Evolutionary conservation across 2,329 filamentous ascomycete genomes (phyloP).

Genomic region (Thelonectria rubi): DNA sequence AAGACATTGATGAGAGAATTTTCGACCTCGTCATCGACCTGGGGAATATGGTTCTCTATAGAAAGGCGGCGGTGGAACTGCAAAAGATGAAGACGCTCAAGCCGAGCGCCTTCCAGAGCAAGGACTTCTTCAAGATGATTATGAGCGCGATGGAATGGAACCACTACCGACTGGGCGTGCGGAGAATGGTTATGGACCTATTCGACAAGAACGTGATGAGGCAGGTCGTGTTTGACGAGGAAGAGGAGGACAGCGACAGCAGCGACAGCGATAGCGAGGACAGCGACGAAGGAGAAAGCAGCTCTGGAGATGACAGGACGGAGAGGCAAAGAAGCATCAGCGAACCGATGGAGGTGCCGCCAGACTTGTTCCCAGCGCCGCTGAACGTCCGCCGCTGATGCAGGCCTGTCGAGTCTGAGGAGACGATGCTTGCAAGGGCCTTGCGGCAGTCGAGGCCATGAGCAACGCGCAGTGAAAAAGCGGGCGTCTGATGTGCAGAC

Average conservation of each 20-base stretch:
- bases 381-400: slow-evolving; percentile 46
- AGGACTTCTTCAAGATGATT: slow-evolving; percentile 83
- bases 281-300: slow-evolving; percentile 55
- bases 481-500: slow-evolving; percentile 11
- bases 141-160: slow-evolving; percentile 87
- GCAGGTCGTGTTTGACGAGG: slow-evolving; percentile 78
- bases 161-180: slow-evolving; percentile 86
- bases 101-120: slow-evolving; percentile 77
- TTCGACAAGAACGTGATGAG: slow-evolving; percentile 92
- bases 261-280: slow-evolving; percentile 51
- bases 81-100: slow-evolving; percentile 81
- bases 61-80: slow-evolving; percentile 84
- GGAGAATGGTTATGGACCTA: slow-evolving; percentile 90
- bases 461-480: slow-evolving; percentile 14
- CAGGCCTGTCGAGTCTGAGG: not conserved
- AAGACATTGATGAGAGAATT: slow-evolving; percentile 78
- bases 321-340: slow-evolving; percentile 66
- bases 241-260: slow-evolving; percentile 72
- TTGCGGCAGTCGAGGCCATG: slow-evolving; percentile 10
- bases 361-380: slow-evolving; percentile 48
- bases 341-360: slow-evolving; percentile 50
- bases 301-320: slow-evolving; percentile 63
- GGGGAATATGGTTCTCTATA: slow-evolving; percentile 92
- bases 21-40: slow-evolving; percentile 87
- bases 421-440: too few relatives aligned